phyloP scores from a whole-genome alignment of 78 protist species.

The Neovahlkampfia damariscottae region DNA sequence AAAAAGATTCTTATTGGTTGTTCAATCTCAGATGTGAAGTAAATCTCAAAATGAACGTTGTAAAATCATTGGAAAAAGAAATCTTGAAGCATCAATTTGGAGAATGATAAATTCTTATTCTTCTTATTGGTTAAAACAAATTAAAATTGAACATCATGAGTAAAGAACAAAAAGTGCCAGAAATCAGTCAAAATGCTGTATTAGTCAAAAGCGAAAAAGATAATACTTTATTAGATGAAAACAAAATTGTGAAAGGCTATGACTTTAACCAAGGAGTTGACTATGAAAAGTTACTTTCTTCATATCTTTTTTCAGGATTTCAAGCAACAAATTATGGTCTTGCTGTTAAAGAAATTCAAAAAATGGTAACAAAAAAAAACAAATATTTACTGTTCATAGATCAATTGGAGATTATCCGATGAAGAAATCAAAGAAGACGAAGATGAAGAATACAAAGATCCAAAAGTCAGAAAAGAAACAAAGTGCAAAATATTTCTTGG shows the following conservation, averaged over 20 bases:
- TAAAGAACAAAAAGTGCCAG: no score
- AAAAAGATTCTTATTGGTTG: no score
- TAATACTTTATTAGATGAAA: neutral
- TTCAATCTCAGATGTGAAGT: no score
- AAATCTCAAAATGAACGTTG: no score
- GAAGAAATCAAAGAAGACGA: constrained; percentile 42
- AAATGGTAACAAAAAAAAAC: constrained; percentile 45
- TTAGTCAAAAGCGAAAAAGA: neutral
- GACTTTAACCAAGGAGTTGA: neutral
- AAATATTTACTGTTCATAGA: neutral
- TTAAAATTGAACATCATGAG: no score
- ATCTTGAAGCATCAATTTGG: no score
- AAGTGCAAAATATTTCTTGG: constrained; percentile 77
- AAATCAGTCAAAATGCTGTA: neutral
- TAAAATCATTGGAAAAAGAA: no score
- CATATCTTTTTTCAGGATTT: constrained; percentile 67
- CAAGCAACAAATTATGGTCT: constrained; percentile 80
- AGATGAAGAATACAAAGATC: constrained; percentile 22
- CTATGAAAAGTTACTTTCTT: constrained; percentile 36
- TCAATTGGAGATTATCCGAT: constrained; percentile 12
- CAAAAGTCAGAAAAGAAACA: constrained; percentile 11
- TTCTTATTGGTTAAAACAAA: no score
- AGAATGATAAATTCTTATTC: no score
- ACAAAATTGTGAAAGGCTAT: neutral
- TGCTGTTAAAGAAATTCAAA: constrained; percentile 76